A percentile compares a stretch with the other conserved stretches of the same genome.
phyloP scores from a whole-genome alignment of 352 stramenopile species.

The Globisporangium spinosum region DNA sequence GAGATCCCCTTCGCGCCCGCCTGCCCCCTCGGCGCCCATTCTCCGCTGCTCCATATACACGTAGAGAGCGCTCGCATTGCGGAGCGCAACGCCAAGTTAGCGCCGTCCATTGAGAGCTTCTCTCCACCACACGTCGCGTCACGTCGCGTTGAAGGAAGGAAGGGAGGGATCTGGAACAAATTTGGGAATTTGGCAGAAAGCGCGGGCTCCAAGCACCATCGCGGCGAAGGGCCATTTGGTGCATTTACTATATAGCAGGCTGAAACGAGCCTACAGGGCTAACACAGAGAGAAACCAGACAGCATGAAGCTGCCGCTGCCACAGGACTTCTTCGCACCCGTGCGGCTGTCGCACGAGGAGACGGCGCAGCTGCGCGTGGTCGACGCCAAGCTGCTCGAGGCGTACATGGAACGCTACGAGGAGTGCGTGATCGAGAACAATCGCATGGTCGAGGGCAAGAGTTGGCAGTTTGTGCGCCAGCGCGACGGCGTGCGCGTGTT shows the following conservation, averaged over 20 bases:
- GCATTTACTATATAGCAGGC: neutral
- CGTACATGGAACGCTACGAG: conserved; percentile 57
- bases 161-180: neutral
- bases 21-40: neutral
- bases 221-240: neutral
- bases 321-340: conserved; percentile 43
- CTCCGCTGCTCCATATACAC: neutral
- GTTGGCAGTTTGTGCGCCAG: conserved; percentile 50
- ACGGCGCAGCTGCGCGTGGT: conserved; percentile 39
- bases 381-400: conserved; percentile 40
- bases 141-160: neutral
- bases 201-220: neutral
- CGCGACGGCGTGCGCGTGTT: conserved; percentile 49
- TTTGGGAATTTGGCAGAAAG: neutral
- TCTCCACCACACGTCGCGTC: neutral
- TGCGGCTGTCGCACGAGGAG: conserved; percentile 41
- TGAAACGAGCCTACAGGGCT: neutral
- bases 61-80: neutral
- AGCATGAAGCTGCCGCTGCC: conserved; percentile 45
- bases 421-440: conserved; percentile 21
- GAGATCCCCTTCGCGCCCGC: neutral
- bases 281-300: neutral
- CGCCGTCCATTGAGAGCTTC: neutral
- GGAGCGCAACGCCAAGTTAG: neutral
- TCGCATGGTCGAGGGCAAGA: conserved; percentile 17